Conservation (phyloP, 2,329 filamentous ascomycete species). For the Dothideomycetes sp. region DNA sequence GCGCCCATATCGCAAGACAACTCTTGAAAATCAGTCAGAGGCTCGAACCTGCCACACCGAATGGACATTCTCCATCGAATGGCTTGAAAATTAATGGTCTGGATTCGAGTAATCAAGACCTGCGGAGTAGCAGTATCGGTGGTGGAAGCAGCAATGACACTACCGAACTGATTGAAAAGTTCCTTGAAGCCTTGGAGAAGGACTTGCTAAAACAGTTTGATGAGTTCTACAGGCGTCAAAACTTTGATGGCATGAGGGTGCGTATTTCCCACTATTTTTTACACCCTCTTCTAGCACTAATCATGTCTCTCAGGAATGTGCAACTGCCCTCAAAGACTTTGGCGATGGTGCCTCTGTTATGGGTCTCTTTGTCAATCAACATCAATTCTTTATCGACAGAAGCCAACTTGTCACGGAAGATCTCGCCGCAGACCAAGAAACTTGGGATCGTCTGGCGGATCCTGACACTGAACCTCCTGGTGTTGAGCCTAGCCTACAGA, state of each 20-base stretch:
- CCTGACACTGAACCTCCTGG: slow-evolving; percentile 86
- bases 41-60: slow-evolving; percentile 50
- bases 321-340: slow-evolving; percentile 88
- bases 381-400: slow-evolving; percentile 97
- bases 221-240: slow-evolving; percentile 87
- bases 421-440: slow-evolving; percentile 58
- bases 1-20: slow-evolving; percentile 86
- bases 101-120: slow-evolving; percentile 14
- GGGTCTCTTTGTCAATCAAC: slow-evolving; percentile 93
- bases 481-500: slow-evolving; percentile 85
- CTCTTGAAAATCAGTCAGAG: slow-evolving; percentile 88
- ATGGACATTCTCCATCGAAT: background rate
- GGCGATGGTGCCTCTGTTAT: slow-evolving; percentile 93
- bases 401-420: slow-evolving; percentile 87
- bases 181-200: slow-evolving; percentile 89
- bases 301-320: slow-evolving; percentile 51
- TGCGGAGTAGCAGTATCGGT: slow-evolving; percentile 35
- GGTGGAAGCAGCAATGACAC: slow-evolving; percentile 33
- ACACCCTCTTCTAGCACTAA: background rate
- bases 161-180: slow-evolving; percentile 82
- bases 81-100: slow-evolving; percentile 14
- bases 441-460: slow-evolving; percentile 85
- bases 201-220: slow-evolving; percentile 94
- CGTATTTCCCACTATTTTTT: background rate
- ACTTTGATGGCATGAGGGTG: slow-evolving; percentile 87